phyloP scores from a whole-genome alignment of 225 moss, liverwort and hornwort species.

The Physcomitrellopsis africana region DNA sequence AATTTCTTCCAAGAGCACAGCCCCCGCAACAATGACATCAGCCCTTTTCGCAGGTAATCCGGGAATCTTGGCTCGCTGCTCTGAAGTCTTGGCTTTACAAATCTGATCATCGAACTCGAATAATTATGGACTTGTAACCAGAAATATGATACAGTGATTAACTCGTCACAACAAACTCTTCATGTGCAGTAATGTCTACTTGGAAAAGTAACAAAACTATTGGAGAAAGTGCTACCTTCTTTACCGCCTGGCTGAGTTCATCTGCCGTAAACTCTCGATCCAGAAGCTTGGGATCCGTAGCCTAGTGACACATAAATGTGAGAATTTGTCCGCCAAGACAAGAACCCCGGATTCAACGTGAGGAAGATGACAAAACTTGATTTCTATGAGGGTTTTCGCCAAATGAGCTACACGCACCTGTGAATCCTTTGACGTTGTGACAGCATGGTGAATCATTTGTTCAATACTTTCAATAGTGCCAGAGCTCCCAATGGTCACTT shows the following conservation, averaged over 20 bases:
- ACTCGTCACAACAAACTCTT: no score
- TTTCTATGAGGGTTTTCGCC: conserved; percentile 15
- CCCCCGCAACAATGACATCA: conserved; percentile 65
- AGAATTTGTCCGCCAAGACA: conserved; percentile 12
- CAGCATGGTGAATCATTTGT: conserved; percentile 57
- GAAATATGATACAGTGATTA: not conserved
- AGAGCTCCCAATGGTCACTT: conserved; percentile 63
- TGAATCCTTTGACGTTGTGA: conserved; percentile 39
- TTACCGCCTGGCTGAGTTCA: conserved; percentile 51
- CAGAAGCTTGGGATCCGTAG: conserved; percentile 42
- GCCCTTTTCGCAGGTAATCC: conserved; percentile 62
- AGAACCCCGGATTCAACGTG: not conserved
- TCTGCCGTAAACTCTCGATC: conserved; percentile 55
- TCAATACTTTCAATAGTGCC: conserved; percentile 66
- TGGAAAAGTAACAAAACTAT: no score
- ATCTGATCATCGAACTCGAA: conserved; percentile 39
- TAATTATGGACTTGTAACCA: conserved; percentile 18
- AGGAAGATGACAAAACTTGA: conserved; percentile 19
- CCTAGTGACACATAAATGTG: conserved; percentile 30
- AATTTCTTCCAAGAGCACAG: conserved; percentile 67
- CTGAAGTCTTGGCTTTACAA: conserved; percentile 60
- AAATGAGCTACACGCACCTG: conserved; percentile 39
- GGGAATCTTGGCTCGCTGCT: conserved; percentile 66
- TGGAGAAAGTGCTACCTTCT: conserved; percentile 44
- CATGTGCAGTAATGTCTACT: no score